Evolutionary conservation across 352 stramenopile genomes (phyloP), one percentile per base, ranked within the genome.

Genomic region (Peronospora destructor): DNA sequence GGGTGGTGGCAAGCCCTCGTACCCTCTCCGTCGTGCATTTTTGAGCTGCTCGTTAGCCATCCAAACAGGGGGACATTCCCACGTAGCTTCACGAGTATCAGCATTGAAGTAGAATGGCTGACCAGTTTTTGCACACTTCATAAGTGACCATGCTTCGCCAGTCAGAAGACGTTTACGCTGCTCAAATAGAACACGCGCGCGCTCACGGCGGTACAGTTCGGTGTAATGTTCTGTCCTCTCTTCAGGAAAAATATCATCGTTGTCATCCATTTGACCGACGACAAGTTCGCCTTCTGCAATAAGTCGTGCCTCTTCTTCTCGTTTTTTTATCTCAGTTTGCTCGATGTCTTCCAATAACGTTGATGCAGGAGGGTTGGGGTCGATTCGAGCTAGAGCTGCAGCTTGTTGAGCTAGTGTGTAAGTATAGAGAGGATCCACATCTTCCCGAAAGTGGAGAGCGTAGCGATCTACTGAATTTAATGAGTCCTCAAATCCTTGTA

Each of bases 401-500:
- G 51, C 61, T 56, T 69, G 61, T 12, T 69, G 61, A 17, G 61
- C 61, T 29, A 56, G 61, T 11, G 61, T 73, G 21, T 90, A 85
- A 13, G 74, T 58, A 51, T 74, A 88, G 23, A 86, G 42, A 51
- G 84, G 92, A 51, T 98, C 93, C 39, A 98, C 81, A 17, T 94
- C 65, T 60, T 95, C 80, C 32, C 91, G 87, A 35, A 98, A 94
- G 21, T 92, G 68, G 4, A 98, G 63, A 11, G 88, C 94, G 53
- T 98, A 97, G 0, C 87, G 71, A 54, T 99, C 95, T 0, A 97
- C 84, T 6, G 90, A 73, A 25, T 88, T 93, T 25, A 99, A 68
- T 17, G 85, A 94, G 49, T 91, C 82, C 48, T 98, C 84, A 51
- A 99, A 94, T 35, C 85, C 76, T 53, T 80, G 70, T 12, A 91